Base-by-base conservation (phyloP, 148 eudicot species). In the Arctostaphylos glauca region DNA sequence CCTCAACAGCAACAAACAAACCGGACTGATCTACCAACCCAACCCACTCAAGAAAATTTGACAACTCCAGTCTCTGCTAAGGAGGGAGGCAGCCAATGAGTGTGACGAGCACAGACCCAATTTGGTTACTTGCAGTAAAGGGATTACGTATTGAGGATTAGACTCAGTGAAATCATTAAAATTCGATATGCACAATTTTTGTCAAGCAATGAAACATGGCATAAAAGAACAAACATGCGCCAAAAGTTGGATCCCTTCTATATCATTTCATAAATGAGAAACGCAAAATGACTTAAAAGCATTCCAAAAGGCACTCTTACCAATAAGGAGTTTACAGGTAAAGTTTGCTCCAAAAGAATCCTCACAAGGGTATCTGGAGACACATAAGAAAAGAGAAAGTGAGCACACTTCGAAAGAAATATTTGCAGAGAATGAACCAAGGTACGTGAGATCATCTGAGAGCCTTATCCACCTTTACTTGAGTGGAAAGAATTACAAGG, bases 291-390 rank as follows among this genome's bases (percentile, higher is more conserved):
- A 67, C 48, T 21, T 9, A 16, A 60, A 70, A 62, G 53, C 38
- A 74, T 9, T 78, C 80, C 47, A 7, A 49, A 76, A 53, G 53
- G 13, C 19, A 6, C 43, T 68, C 66, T 49, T 81, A 91, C 93
- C 91, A 91, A 31, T 48, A 91, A 55, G 21, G 82, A 81, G 60
- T 82, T 77, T 7, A 86, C 83, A 75, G 92, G 88, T 84, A 91
- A 83, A 50, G 73, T 66, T 60, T 83, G 87, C 78, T 81, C 91
- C 85, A 91, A 85, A 84, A 91, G 84, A 90, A 87, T 87, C 83
- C 48, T 81, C 77, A 87, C 71, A 38, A 91, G 85, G 68, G 86
- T 82, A 25, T 84, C 93, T 91, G 84, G 80, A 83, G 48, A 76
- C 76, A 84, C 48, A 72, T 1, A 43, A 80, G 72, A 55, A 25